phyloP scores from a whole-genome alignment of 1,284 basidiomycete species.

The Xerocomus minutiporus region DNA sequence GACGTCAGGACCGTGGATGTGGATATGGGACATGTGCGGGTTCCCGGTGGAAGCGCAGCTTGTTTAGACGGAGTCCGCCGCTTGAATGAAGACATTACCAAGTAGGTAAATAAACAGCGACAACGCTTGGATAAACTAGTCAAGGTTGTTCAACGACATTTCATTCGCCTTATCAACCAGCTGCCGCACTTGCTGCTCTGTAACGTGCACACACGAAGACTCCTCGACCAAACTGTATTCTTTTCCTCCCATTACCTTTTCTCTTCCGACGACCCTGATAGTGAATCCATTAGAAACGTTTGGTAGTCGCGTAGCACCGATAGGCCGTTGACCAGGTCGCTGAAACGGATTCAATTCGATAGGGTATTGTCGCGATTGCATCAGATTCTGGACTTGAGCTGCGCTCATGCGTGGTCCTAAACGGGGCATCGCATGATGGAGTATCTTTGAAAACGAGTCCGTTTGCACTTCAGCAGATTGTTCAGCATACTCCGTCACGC shows the following conservation, averaged over 20 bases:
- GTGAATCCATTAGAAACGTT: slow-evolving; percentile 39
- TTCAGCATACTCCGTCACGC: slow-evolving; percentile 40
- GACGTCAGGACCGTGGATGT: slow-evolving; percentile 67
- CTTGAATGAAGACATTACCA: slow-evolving; percentile 80
- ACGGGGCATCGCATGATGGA: slow-evolving; percentile 23
- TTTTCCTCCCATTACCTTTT: slow-evolving; percentile 5
- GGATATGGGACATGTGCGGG: slow-evolving; percentile 61
- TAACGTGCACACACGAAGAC: not conserved
- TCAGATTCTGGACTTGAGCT: slow-evolving; percentile 22
- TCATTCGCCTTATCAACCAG: slow-evolving; percentile 13
- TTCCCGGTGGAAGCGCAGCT: slow-evolving; percentile 47
- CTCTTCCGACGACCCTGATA: slow-evolving; percentile 29
- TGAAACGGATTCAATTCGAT: slow-evolving; percentile 39
- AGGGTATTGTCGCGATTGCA: slow-evolving; percentile 28
- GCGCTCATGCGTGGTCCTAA: slow-evolving; percentile 23
- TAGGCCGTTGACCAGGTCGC: slow-evolving; percentile 35
- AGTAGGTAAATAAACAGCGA: no score
- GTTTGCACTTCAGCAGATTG: slow-evolving; percentile 36
- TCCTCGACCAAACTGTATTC: not conserved
- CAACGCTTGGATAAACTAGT: slow-evolving; percentile 12
- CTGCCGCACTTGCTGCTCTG: slow-evolving; percentile 7
- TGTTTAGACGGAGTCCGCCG: slow-evolving; percentile 51
- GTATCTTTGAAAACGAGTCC: slow-evolving; percentile 27
- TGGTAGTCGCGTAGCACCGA: slow-evolving; percentile 31
- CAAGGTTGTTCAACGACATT: slow-evolving; percentile 26